Evolutionary conservation across 1,284 basidiomycete species (phyloP), one percentile per base, ranked within the genome.

Genomic region (Phylloboletellus chloephorus): DNA sequence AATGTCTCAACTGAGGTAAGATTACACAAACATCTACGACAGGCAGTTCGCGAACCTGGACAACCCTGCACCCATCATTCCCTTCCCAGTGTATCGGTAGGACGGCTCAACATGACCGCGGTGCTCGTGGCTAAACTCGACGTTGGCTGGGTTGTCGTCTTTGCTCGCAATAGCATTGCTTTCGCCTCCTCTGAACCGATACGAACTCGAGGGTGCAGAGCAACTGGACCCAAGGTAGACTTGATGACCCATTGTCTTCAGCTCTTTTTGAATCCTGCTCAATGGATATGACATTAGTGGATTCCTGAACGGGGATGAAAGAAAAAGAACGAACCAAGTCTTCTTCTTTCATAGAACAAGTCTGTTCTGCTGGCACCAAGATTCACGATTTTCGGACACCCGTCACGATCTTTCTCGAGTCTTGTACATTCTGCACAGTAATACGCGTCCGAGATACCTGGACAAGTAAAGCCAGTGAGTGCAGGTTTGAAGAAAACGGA

Each of bases 371-470:
- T 89, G 12, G 89, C 87, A 46, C 93, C 93, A 13, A 96, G 72
- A 58, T 98, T 98, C 54, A 98, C 92, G 52, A 98, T 96, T 74
- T 98, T 97, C 2, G 94, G 94, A 69, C 96, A 99, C 0, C 96
- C 96, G 61, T 99, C 96, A 22, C 96, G 72, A 58, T 98, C 95
- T 61, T 98, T 98, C 64, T 99, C 96, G 41, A 98, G 69, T 39
- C 92, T 73, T 19, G 93, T 97, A 58, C 96, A 98, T 66, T 95
- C 92, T 3, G 91, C 90, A 54, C 94, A 97, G 57, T 97, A 97
- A 65, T 96, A 97, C 2, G 93, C 94, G 62, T 97, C 94, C 19
- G 92, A 96, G 44, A 97, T 94, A 56, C 93, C 93, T 91, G 31
- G 30, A 34, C 37, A 7, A 6, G 24, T 15, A 5, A 24, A 3